phyloP scores from a whole-genome alignment of 2,329 filamentous ascomycete genomes.

The Aaosphaeria arxii region DNA sequence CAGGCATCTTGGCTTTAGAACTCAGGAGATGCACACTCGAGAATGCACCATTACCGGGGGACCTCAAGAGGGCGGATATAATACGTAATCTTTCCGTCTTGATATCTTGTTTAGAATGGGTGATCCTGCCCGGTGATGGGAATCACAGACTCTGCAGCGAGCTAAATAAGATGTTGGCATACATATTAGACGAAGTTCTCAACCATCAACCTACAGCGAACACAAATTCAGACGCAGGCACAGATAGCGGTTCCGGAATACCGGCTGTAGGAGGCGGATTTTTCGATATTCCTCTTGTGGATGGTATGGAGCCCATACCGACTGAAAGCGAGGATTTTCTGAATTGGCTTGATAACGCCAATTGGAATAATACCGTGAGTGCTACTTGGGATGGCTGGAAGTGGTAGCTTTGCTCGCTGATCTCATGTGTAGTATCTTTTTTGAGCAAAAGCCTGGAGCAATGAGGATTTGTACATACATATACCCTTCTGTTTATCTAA shows the following conservation, averaged over 20 bases:
- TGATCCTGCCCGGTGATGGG: slow-evolving; percentile 30
- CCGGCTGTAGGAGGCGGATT: slow-evolving; percentile 20
- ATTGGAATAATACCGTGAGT: slow-evolving; percentile 31
- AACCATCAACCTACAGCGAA: slow-evolving; percentile 28
- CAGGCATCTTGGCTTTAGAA: slow-evolving; percentile 32
- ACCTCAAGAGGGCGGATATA: slow-evolving; percentile 31
- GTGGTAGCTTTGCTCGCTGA: not conserved
- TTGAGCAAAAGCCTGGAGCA: not conserved
- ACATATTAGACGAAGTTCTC: slow-evolving; percentile 34
- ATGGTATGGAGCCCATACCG: slow-evolving; percentile 36
- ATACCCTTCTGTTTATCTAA: too few relatives aligned
- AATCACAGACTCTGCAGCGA: slow-evolving; percentile 35
- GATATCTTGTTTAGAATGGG: slow-evolving; percentile 34
- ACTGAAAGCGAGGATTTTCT: slow-evolving; percentile 34
- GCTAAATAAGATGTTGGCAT: slow-evolving; percentile 34
- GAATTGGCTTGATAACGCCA: slow-evolving; percentile 36
- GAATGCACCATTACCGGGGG: slow-evolving; percentile 24
- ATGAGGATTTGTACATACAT: too few relatives aligned
- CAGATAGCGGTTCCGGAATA: not conserved
- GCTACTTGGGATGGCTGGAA: not conserved
- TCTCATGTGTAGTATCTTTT: not conserved
- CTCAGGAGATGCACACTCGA: slow-evolving; percentile 32
- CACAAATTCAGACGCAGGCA: slow-evolving; percentile 12
- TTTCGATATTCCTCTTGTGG: slow-evolving; percentile 34
- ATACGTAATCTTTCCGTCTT: slow-evolving; percentile 36